Percentiles rank a stretch among this genome's conserved stretches.
phyloP scores from a whole-genome alignment of 805 yeast genomes.

The Candida maesae region DNA sequence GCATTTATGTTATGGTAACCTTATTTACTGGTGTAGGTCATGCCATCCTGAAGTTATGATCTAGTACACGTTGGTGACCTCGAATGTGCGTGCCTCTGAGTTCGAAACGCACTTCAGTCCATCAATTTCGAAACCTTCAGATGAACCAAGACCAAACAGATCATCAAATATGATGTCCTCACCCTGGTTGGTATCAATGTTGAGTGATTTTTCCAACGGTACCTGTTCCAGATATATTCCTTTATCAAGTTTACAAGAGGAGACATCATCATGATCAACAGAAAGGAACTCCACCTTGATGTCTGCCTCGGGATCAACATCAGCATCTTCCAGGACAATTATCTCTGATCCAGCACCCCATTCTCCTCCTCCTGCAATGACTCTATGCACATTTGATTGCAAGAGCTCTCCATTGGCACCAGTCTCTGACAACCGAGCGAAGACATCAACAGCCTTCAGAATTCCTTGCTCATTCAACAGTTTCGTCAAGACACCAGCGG shows the following conservation, averaged over 20 bases:
- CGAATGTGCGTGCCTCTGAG: background rate
- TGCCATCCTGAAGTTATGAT: no score
- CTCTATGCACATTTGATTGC: background rate
- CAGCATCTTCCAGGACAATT: constrained; percentile 8
- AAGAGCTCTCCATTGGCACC: background rate
- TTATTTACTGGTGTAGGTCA: no score
- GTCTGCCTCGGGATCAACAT: background rate
- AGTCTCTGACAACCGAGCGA: constrained; percentile 2
- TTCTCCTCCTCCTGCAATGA: constrained; percentile 15
- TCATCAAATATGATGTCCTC: constrained; percentile 4
- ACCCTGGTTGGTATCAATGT: background rate
- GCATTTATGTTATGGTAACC: no score
- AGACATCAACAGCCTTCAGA: constrained; percentile 8
- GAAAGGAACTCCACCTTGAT: constrained; percentile 1
- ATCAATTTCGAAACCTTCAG: constrained; percentile 6
- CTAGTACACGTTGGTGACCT: no score
- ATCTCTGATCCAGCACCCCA: constrained; percentile 11
- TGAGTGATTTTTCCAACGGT: background rate
- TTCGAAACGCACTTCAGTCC: constrained; percentile 2
- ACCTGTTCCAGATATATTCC: constrained; percentile 3
- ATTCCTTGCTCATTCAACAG: constrained; percentile 2
- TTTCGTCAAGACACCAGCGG: constrained; percentile 7
- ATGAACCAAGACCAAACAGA: constrained; percentile 4
- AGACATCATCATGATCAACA: constrained; percentile 3
- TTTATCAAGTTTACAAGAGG: background rate